Evolutionary conservation across 305 asterid species (phyloP), one percentile per base, ranked within the genome.

Genomic region (Solanum hybrid): DNA sequence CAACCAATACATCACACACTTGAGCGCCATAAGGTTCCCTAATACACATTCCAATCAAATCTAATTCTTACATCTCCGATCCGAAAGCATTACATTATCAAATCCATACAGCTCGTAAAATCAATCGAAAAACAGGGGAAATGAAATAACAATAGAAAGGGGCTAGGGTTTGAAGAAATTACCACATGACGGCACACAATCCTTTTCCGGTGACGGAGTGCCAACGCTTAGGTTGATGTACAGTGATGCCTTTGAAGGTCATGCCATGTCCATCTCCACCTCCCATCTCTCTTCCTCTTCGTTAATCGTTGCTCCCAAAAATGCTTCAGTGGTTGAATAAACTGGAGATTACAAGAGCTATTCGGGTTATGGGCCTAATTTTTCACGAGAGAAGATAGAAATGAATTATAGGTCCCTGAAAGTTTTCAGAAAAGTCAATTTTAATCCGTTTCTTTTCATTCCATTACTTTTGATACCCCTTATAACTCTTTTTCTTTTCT

Each of bases 161-260:
- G 22, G 46, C 32, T 73, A 84, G 42, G 81, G 82, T 87, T 87
- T 4, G 66, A 0, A 14, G 36, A 46, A 3, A 37, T 91, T 89
- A 96, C 99, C 99, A 97, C 98, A 95, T 96, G 87, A 97, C 92
- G 88, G 99, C 99, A 51, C 99, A 96, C 91, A 97, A 93, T 91
- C 99, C 99, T 89, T 97, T 97, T 34, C 99, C 99, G 87, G 99
- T 95, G 91, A 95, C 95, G 36, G 92, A 88, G 93, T 97, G 98
- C 99, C 99, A 96, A 87, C 98, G 96, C 90, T 95, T 97, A 1
- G 99, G 99, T 60, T 93, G 94, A 93, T 96, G 99, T 86, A 97
- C 3, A 1, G 98, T 94, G 5, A 96, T 89, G 77, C 98, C 99
- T 89, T 95, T 96, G 96, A 93, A 96, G 26, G 98, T 96, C 5